Base-by-base conservation (phyloP, 441 rosid species). In the Cnidoscolus chayamansa region DNA sequence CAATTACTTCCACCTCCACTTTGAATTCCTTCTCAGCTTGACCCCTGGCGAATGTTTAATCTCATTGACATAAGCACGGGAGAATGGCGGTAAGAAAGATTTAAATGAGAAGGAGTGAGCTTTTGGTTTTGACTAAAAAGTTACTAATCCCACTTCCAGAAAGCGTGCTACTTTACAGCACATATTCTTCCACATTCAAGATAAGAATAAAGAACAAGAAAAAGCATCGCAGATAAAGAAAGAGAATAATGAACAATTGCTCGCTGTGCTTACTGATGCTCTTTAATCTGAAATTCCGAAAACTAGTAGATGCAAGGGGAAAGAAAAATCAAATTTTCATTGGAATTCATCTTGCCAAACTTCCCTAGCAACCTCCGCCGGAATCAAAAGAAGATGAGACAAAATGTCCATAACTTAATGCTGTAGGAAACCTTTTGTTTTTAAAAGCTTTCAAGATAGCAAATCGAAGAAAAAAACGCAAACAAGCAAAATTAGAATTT, bases 21-120 rank as follows among this genome's bases (percentile, higher is more conserved):
- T 87, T 94, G 78, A 94, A 94, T 78, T 94, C 99, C 84, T 84
- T 92, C 90, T 94, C 99, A 9, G 99, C 99, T 84, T 94, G 98
- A 72, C 99, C 99, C 87, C 99, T 94, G 81, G 80, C 63, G 59
- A 49, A 47, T 37, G 0, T 7, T 71, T n/a, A 68, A 60, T 35
- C 70, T 59, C 58, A 66, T 49, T 72, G 55, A 47, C 45, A 63
- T 77, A 6, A 76, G 71, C 37, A 40, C 51, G 45, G 50, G n/a
- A 59, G 54, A 51, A 60, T 37, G 63, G 11, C 35, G 10, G 35
- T 43, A 37, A 45, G 20, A 20, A 51, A 37, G 43, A 35, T 10
- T 13, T 9, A 62, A 51, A 72, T 12, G 16, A 61, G 54, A 51
- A 50, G 69, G 50, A 55, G 30, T 10, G 30, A 58, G 31, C 20